These are phyloP conservation scores for Ophiostoma montium DNA, from an alignment of 2,329 filamentous ascomycete genomes.

Conservation along the genomic window DNA sequence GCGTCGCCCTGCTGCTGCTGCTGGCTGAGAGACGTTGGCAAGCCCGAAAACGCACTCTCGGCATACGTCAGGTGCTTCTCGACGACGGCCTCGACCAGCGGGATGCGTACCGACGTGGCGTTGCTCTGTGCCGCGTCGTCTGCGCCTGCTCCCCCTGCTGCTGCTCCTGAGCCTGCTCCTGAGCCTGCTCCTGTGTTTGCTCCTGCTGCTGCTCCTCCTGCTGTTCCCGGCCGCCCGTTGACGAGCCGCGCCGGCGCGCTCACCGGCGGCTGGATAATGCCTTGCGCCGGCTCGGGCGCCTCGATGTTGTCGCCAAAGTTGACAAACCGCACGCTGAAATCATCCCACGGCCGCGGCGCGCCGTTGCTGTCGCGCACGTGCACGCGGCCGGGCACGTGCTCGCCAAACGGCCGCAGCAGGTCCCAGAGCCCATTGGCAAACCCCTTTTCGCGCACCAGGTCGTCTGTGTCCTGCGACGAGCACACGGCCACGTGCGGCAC, in stretches of 20 bases:
- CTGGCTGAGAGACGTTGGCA: conserved; percentile 15
- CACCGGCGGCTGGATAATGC: conserved; percentile 18
- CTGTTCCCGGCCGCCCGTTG: neutral
- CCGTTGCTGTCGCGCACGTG: conserved; percentile 84
- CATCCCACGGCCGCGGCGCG: conserved; percentile 67
- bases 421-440: conserved; percentile 72
- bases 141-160: neutral
- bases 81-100: conserved; percentile 66
- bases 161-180: neutral
- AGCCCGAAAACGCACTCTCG: conserved; percentile 41
- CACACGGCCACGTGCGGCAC: conserved; percentile 80
- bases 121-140: conserved; percentile 1
- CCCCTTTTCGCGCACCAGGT: conserved; percentile 68
- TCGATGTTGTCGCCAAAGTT: conserved; percentile 49
- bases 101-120: conserved; percentile 31
- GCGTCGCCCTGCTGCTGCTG: conserved; percentile 21
- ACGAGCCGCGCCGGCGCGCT: conserved; percentile 8
- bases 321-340: conserved; percentile 80
- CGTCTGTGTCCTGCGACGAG: conserved; percentile 74
- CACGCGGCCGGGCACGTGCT: conserved; percentile 74
- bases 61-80: conserved; percentile 65
- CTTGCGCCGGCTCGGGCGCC: conserved; percentile 28
- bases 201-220: neutral
- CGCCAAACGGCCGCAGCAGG: conserved; percentile 79
- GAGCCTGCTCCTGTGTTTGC: conserved; percentile 3